phyloP scores from a whole-genome alignment of 345 rosid species.

The Camelina laxa region DNA sequence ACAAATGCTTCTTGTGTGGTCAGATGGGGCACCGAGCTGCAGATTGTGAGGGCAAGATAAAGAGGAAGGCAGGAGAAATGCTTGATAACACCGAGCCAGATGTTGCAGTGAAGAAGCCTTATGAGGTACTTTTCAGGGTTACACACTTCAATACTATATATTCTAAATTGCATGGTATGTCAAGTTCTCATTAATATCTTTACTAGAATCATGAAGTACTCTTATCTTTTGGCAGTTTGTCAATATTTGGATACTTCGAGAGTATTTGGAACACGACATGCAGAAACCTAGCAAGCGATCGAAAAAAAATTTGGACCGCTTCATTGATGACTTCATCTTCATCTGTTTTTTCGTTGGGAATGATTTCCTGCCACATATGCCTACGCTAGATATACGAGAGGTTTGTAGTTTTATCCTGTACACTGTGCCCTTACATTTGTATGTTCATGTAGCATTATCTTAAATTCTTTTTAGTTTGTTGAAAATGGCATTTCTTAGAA shows the following conservation, averaged over 20 bases:
- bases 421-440: conserved; percentile 1
- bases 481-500: not conserved
- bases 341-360: conserved; percentile 98
- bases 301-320: conserved; percentile 64
- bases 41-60: conserved; percentile 77
- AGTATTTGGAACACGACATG: conserved; percentile 87
- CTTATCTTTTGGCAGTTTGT: conserved; percentile 64
- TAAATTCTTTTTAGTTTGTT: not conserved
- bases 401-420: conserved; percentile 52
- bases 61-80: conserved; percentile 77
- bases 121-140: conserved; percentile 60
- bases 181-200: conserved; percentile 12
- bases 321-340: conserved; percentile 94
- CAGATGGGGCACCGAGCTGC: conserved; percentile 89
- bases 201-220: conserved; percentile 16
- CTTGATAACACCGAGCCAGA: conserved; percentile 66
- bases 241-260: conserved; percentile 91
- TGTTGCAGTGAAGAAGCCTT: conserved; percentile 69
- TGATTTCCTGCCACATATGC: conserved; percentile 99
- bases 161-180: conserved; percentile 24
- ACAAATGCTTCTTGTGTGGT: conserved; percentile 92
- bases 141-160: not conserved
- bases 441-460: conserved; percentile 5
- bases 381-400: conserved; percentile 97
- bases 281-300: conserved; percentile 58